phyloP scores from a whole-genome alignment of 75 land plant genomes.

The Larix kaempferi region DNA sequence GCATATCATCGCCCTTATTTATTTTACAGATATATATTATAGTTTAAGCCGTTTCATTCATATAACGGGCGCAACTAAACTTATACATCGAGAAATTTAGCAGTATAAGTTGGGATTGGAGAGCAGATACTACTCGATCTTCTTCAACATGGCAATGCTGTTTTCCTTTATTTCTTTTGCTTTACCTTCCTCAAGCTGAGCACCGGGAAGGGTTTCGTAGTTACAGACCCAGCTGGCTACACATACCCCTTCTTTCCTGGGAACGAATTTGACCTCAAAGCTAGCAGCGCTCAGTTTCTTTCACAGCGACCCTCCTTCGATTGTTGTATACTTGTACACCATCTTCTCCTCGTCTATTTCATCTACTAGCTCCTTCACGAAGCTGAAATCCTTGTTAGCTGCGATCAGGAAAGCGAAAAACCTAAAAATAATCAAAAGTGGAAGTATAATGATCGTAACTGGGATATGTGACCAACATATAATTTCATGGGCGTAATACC shows the following conservation, averaged over 20 bases:
- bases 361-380: constrained; percentile 19
- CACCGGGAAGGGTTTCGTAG: constrained; percentile 6
- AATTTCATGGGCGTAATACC: too few species aligned
- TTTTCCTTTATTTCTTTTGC: constrained; percentile 18
- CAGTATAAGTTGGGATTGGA: constrained; percentile 24
- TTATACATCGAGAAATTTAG: not conserved
- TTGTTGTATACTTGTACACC: constrained; percentile 8
- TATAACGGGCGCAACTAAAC: too few species aligned
- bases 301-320: constrained; percentile 26
- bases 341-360: constrained; percentile 15
- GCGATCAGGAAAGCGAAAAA: not conserved
- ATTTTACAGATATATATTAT: too few species aligned
- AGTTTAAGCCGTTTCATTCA: too few species aligned
- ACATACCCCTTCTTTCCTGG: too few species aligned
- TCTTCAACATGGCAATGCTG: constrained; percentile 17
- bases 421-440: too few species aligned
- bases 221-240: not conserved
- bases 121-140: constrained; percentile 28
- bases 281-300: not conserved
- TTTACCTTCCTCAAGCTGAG: constrained; percentile 17
- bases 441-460: too few species aligned
- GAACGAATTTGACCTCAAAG: too few species aligned
- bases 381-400: not conserved
- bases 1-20: too few species aligned
- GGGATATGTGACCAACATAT: too few species aligned